Percentiles rank a stretch among this genome's conserved stretches.
phyloP scores from a whole-genome alignment of 139 green algal species.

The Coelastrella sp. region DNA sequence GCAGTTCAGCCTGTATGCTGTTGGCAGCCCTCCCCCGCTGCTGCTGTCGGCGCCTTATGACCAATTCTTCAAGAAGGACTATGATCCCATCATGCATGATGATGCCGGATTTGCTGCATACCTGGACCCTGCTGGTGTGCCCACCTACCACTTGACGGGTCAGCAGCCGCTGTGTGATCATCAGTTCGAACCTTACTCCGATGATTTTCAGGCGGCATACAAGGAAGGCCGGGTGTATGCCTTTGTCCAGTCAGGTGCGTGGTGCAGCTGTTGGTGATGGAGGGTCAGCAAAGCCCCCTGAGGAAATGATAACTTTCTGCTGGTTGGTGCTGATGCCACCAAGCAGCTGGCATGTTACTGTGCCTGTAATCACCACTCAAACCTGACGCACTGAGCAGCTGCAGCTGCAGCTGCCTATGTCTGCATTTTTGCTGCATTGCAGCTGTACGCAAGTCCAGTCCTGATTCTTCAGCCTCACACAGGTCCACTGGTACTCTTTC shows the following conservation, averaged over 20 bases:
- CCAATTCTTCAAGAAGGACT: slow-evolving; percentile 74
- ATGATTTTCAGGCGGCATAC: slow-evolving; percentile 58
- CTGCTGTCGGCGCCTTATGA: slow-evolving; percentile 74
- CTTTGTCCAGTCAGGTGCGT: not conserved
- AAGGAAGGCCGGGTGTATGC: slow-evolving; percentile 15
- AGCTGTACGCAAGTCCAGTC: too few species aligned
- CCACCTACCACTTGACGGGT: not conserved
- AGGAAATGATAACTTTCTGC: too few species aligned
- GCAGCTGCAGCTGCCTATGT: too few species aligned
- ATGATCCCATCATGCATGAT: slow-evolving; percentile 37
- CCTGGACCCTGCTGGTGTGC: slow-evolving; percentile 4
- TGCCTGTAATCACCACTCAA: too few species aligned
- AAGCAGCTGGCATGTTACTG: too few species aligned
- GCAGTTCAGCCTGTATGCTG: slow-evolving; percentile 75
- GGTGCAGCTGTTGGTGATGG: too few species aligned
- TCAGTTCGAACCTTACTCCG: slow-evolving; percentile 59
- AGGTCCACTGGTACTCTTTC: too few species aligned
- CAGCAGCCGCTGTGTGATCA: slow-evolving; percentile 68
- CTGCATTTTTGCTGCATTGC: too few species aligned
- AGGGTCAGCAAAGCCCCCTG: too few species aligned
- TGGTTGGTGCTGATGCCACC: too few species aligned
- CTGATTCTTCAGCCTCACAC: too few species aligned
- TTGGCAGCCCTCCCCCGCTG: slow-evolving; percentile 42
- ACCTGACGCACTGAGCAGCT: too few species aligned
- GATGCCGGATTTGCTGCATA: slow-evolving; percentile 15